A percentile compares a stretch with the other conserved stretches of the same genome.
phyloP scores from a whole-genome alignment of 1,284 basidiomycete genomes.

The Boletus holoroseus region DNA sequence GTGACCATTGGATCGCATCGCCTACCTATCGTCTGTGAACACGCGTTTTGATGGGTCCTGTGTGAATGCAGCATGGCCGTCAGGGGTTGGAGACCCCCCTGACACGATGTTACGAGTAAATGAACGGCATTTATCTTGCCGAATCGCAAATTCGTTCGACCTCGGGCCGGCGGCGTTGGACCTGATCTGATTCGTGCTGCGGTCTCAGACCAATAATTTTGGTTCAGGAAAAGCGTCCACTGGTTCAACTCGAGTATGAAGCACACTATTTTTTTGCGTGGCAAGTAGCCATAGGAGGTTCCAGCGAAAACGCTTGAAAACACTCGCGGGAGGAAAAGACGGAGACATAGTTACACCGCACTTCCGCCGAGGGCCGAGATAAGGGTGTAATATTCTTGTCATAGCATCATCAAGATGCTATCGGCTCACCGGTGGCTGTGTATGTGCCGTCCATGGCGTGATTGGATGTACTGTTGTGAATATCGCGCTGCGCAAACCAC shows the following conservation, averaged over 20 bases:
- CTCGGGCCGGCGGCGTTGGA: constrained; percentile 12
- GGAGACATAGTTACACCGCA: not conserved
- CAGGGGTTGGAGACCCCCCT: constrained; percentile 25
- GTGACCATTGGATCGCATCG: constrained; percentile 1
- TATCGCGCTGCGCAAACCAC: constrained; percentile 7
- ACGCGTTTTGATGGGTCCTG: constrained; percentile 20
- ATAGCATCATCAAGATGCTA: constrained; percentile 3
- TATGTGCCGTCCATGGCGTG: constrained; percentile 6
- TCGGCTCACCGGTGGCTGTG: constrained; percentile 17
- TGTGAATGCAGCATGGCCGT: constrained; percentile 25
- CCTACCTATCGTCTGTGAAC: constrained; percentile 14
- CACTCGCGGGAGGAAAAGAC: constrained; percentile 25
- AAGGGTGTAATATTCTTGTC: constrained; percentile 12
- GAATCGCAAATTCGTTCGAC: constrained; percentile 15
- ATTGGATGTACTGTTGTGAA: constrained; percentile 10
- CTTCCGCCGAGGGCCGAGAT: constrained; percentile 26
- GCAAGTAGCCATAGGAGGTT: not conserved
- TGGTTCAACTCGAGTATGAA: not conserved
- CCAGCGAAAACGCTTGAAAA: constrained; percentile 10
- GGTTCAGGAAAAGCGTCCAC: not conserved
- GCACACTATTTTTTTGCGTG: not conserved
- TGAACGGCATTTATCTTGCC: constrained; percentile 27
- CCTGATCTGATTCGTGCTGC: not conserved
- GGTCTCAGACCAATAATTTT: not conserved
- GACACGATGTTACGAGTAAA: constrained; percentile 20